Percentiles rank a stretch among this genome's conserved stretches.
Evolutionary conservation across 371 early-diverging fungal species (phyloP).

Genomic region (Paraphysoderma sedebokerense): DNA sequence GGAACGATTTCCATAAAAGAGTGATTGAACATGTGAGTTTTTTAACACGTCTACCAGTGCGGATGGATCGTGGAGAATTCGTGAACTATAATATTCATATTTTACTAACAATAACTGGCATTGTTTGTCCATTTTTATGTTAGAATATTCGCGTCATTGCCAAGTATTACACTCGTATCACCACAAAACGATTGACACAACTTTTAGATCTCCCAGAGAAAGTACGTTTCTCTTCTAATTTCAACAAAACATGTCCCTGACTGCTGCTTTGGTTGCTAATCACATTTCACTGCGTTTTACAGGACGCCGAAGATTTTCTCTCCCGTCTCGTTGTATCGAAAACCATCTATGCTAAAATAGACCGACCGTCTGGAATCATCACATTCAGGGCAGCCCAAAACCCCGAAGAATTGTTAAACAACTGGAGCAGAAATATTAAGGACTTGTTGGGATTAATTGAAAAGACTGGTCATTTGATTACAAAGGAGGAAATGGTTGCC

Average conservation of each 20-base stretch:
- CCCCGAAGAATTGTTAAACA: constrained; percentile 71
- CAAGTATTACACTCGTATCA: constrained; percentile 81
- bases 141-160: constrained; percentile 88
- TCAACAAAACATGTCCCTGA: too few species aligned
- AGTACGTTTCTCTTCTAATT: constrained; percentile 8
- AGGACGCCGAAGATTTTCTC: constrained; percentile 78
- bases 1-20: constrained; percentile 73
- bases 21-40: constrained; percentile 77
- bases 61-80: neutral
- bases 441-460: constrained; percentile 72
- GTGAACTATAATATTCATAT: neutral
- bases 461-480: constrained; percentile 89
- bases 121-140: neutral
- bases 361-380: constrained; percentile 78
- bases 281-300: constrained; percentile 2
- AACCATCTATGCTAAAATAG: constrained; percentile 87
- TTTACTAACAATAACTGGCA: neutral
- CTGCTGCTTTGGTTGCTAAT: neutral
- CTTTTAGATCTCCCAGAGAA: constrained; percentile 48
- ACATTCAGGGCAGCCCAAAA: constrained; percentile 68
- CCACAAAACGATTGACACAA: constrained; percentile 55
- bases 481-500: constrained; percentile 78
- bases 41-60: neutral
- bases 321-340: constrained; percentile 82
- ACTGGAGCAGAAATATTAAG: constrained; percentile 83